These are phyloP conservation scores for Colletotrichum orchidophilum DNA, from an alignment of 2,329 filamentous ascomycete species.

Conservation along the genomic window DNA sequence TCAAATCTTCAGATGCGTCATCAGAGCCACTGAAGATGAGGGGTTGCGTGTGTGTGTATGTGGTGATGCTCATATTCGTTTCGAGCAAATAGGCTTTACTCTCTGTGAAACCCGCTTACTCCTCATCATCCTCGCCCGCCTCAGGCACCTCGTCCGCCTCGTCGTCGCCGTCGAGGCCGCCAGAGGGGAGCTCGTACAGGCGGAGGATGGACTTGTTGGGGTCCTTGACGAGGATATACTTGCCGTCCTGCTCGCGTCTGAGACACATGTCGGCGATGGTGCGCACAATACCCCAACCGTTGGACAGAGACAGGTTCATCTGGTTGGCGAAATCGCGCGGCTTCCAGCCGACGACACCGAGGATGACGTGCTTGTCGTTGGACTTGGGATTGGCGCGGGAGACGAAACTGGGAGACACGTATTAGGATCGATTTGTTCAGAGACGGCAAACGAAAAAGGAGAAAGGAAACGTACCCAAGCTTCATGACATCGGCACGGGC, in stretches of 20 bases:
- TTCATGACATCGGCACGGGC: slow-evolving; percentile 99
- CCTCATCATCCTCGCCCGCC: slow-evolving; percentile 49
- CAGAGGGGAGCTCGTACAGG: slow-evolving; percentile 87
- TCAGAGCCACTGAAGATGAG: background rate
- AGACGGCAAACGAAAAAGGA: slow-evolving; percentile 43
- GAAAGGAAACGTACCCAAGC: slow-evolving; percentile 74
- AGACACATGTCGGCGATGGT: slow-evolving; percentile 97
- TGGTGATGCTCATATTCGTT: background rate
- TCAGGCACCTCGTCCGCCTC: slow-evolving; percentile 72
- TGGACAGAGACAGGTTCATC: slow-evolving; percentile 97
- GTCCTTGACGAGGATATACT: slow-evolving; percentile 87
- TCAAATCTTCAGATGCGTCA: background rate
- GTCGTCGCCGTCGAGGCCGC: slow-evolving; percentile 90
- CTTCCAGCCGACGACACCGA: slow-evolving; percentile 98
- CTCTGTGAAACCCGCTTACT: slow-evolving; percentile 36
- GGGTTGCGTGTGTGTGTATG: background rate
- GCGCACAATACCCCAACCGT: slow-evolving; percentile 98
- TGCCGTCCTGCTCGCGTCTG: slow-evolving; percentile 75
- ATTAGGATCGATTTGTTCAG: slow-evolving; percentile 39
- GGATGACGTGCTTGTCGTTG: slow-evolving; percentile 92
- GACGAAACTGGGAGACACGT: slow-evolving; percentile 74
- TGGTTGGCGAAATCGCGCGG: slow-evolving; percentile 95
- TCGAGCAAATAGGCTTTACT: background rate
- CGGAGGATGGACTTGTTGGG: slow-evolving; percentile 97
- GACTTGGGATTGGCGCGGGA: slow-evolving; percentile 92